phyloP scores from a whole-genome alignment of 331 rosid genomes.

The Rhamnella rubrinervis region DNA sequence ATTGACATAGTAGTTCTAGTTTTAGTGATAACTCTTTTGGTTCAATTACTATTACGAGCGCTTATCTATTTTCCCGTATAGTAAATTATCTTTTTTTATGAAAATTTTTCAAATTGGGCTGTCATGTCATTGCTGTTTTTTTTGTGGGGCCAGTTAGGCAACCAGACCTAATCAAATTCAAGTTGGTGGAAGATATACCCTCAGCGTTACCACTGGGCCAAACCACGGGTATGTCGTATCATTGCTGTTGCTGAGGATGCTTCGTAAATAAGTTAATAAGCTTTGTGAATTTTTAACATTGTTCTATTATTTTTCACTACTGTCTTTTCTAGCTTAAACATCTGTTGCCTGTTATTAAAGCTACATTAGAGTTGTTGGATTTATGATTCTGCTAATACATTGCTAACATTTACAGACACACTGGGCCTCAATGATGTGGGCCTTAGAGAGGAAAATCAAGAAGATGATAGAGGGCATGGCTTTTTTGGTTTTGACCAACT shows the following conservation, averaged over 20 bases:
- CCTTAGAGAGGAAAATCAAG: constrained; percentile 61
- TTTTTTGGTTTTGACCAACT: constrained; percentile 53
- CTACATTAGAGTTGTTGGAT: not conserved
- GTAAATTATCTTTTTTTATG: not conserved
- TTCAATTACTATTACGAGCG: not conserved
- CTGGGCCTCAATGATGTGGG: constrained; percentile 73
- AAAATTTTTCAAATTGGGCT: too few relatives aligned
- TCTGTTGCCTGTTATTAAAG: not conserved
- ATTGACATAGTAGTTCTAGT: not conserved
- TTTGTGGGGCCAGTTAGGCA: too few relatives aligned
- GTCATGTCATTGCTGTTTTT: too few relatives aligned
- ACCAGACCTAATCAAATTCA: too few relatives aligned
- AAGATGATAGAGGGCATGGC: constrained; percentile 86
- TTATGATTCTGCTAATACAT: constrained; percentile 9
- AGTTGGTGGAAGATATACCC: too few relatives aligned
- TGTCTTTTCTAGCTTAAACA: not conserved
- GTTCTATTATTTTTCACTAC: too few relatives aligned
- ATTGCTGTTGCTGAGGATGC: too few relatives aligned
- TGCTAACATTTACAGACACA: constrained; percentile 46
- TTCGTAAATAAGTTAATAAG: too few relatives aligned
- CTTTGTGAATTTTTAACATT: too few relatives aligned
- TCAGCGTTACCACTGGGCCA: too few relatives aligned
- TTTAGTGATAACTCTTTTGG: too few relatives aligned
- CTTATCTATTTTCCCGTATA: not conserved
- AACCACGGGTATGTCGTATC: too few relatives aligned